phyloP scores from a whole-genome alignment of 2,329 filamentous ascomycete species.

The Hypoxylon sp. region DNA sequence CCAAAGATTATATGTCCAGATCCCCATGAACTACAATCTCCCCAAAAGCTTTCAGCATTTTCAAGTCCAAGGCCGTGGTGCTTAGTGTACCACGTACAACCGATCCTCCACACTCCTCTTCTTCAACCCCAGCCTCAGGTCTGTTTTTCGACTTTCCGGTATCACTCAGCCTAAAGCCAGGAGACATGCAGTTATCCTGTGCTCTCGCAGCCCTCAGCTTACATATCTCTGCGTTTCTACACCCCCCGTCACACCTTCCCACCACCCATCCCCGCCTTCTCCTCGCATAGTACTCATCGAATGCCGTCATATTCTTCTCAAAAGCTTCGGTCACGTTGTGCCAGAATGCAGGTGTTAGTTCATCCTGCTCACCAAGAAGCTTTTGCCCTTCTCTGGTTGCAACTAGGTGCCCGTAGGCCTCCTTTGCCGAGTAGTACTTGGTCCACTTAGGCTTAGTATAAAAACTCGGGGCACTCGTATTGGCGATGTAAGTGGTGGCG shows the following conservation, averaged over 20 bases:
- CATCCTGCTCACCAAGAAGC: slow-evolving; percentile 50
- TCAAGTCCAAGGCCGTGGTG: slow-evolving; percentile 25
- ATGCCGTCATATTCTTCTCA: slow-evolving; percentile 60
- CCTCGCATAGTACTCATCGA: slow-evolving; percentile 63
- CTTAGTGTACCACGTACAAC: slow-evolving; percentile 45
- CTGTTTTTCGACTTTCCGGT: slow-evolving; percentile 20
- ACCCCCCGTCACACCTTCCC: slow-evolving; percentile 52
- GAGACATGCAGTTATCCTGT: slow-evolving; percentile 66
- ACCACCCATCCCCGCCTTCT: slow-evolving; percentile 64
- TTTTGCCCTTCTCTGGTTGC: slow-evolving; percentile 50
- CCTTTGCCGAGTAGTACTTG: slow-evolving; percentile 70
- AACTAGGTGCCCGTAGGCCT: slow-evolving; percentile 66
- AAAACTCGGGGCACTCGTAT: slow-evolving; percentile 63
- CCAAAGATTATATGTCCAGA: neutral
- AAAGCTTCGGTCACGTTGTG: slow-evolving; percentile 68
- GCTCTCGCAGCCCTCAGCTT: slow-evolving; percentile 66
- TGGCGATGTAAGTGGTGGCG: slow-evolving; percentile 67
- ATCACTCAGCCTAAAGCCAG: slow-evolving; percentile 56
- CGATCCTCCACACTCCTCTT: slow-evolving; percentile 46
- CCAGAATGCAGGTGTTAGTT: slow-evolving; percentile 72
- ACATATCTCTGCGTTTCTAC: slow-evolving; percentile 64
- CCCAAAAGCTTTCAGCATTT: slow-evolving; percentile 38
- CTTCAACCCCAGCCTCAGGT: slow-evolving; percentile 44
- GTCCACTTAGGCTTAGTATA: slow-evolving; percentile 65
- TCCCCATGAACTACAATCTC: slow-evolving; percentile 20